Evolutionary conservation across 768 basidiomycete species (phyloP).

Genomic region (Pleurotus sapidus): DNA sequence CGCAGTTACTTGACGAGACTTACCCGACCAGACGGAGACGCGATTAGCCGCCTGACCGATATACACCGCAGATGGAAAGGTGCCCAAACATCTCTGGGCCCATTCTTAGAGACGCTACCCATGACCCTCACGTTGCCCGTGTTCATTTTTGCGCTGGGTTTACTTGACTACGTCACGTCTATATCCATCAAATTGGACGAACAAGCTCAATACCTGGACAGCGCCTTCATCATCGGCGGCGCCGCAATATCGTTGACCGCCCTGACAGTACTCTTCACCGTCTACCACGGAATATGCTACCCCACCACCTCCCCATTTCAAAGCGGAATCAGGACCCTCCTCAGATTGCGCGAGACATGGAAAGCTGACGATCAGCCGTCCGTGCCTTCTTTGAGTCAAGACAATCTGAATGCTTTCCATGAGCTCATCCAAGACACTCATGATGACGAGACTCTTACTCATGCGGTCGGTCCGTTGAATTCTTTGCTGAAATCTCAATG

Average conservation of each 20-base stretch:
- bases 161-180: slow-evolving; percentile 13
- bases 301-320: slow-evolving; percentile 7
- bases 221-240: not conserved
- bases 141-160: slow-evolving; percentile 10
- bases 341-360: not conserved
- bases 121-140: slow-evolving; percentile 12
- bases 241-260: not conserved
- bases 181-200: not conserved
- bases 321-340: not conserved
- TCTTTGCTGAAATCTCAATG: slow-evolving; percentile 1
- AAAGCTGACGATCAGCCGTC: not conserved
- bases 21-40: slow-evolving; percentile 10
- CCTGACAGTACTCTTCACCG: not conserved
- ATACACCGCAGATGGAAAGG: slow-evolving; percentile 10
- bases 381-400: not conserved
- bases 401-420: slow-evolving; percentile 11
- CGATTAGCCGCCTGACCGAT: slow-evolving; percentile 10
- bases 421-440: slow-evolving; percentile 10
- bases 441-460: slow-evolving; percentile 13
- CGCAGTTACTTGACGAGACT: slow-evolving; percentile 12
- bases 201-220: not conserved
- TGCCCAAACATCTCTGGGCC: slow-evolving; percentile 9
- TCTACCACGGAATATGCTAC: slow-evolving; percentile 5
- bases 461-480: slow-evolving; percentile 7
- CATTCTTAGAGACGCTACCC: slow-evolving; percentile 11